Evolutionary conservation across 768 basidiomycete species (phyloP), one percentile per base, ranked within the genome.

Genomic region (Boletus coccyginus): DNA sequence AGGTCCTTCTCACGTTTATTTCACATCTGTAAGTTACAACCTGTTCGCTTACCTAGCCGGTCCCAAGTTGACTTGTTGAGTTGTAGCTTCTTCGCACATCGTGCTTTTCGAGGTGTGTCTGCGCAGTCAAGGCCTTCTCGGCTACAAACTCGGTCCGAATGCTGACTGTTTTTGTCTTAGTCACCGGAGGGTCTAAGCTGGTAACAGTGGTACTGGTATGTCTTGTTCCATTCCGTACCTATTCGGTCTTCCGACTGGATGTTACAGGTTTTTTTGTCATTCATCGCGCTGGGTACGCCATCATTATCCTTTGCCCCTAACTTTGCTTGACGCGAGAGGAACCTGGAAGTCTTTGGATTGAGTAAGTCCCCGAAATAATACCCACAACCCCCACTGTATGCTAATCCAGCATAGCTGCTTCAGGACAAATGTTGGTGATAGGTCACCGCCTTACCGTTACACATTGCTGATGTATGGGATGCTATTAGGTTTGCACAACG

Each of bases 1-100:
- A 71, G 70, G 51, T 70, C 48, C 7, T 67, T 56, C 52, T 71
- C 47, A 62, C 58, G 6, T 61, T 68, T 49, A 62, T 68, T 31
- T 62, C 64, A n/a, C 67, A 61, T 29, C 40, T 71, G 70, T 71
- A 46, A 55, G 78, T 65, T 7, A 17, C 5, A 21, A 24, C 31
- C 12, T 24, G 12, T 27, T 19, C 33, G 35, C 40, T 50, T 32
- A 12, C 9, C 32, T 13, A 8, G 0, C 46, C 8, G 46, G 10
- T 32, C 32, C 5, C n/a, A 9, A 36, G 21, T 48, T 56, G 33
- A 55, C 35, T 39, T 46, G 31, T 48, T 40, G 27, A 45, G 3
- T 52, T 21, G 21, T 33, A 71, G 70, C 14, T 73, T 62, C 45
- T 71, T 71, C 21, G 57, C 46, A 1, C 3, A 52, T 39, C 71